Conservation (phyloP, 192 early-diverging fungal species). For the Podila epigama region DNA sequence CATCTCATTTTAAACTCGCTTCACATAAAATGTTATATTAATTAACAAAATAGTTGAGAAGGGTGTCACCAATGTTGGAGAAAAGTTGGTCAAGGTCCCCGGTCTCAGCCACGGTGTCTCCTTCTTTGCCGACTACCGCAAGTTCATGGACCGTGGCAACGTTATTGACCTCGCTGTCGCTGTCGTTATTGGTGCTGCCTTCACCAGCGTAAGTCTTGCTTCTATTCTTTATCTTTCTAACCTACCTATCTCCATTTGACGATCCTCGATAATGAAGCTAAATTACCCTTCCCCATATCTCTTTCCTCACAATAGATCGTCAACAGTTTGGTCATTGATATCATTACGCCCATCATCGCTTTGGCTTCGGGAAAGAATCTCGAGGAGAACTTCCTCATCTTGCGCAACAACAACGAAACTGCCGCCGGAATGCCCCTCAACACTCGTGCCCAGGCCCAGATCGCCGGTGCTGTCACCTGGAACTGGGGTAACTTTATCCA, state of each 20-base stretch:
- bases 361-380: constrained; percentile 62
- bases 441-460: constrained; percentile 29
- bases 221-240: constrained; percentile 25
- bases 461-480: constrained; percentile 58
- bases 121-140: constrained; percentile 62
- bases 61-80: constrained; percentile 37
- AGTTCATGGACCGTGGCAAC: constrained; percentile 64
- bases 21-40: too few species aligned
- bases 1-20: background rate
- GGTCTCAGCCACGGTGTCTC: constrained; percentile 55
- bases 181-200: constrained; percentile 65
- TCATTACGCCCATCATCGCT: constrained; percentile 67
- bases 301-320: constrained; percentile 25
- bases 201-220: constrained; percentile 40
- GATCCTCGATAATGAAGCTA: background rate
- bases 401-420: constrained; percentile 40
- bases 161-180: constrained; percentile 73
- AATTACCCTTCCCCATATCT: background rate
- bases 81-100: constrained; percentile 19
- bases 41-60: constrained; percentile 47
- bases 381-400: constrained; percentile 50
- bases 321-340: constrained; percentile 58
- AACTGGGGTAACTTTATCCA: constrained; percentile 72
- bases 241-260: background rate
- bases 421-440: background rate